Conservation (phyloP, 371 early-diverging fungal genomes). For the Circinella minor region DNA sequence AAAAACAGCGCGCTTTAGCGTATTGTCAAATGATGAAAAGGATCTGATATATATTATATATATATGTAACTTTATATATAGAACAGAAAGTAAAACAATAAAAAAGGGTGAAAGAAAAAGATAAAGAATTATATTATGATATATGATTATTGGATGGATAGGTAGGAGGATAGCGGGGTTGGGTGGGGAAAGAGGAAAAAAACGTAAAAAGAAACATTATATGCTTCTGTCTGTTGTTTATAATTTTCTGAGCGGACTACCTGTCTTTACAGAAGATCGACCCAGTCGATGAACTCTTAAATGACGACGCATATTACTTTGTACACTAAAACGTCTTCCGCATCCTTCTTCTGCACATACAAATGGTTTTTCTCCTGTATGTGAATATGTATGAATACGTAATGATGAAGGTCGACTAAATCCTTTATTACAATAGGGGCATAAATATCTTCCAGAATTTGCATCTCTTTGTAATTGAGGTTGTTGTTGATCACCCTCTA, state of each 20-base stretch:
- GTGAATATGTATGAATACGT: constrained; percentile 63
- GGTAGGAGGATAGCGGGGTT: no score
- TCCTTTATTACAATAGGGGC: constrained; percentile 53
- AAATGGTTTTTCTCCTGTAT: constrained; percentile 72
- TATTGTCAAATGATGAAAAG: constrained; percentile 1
- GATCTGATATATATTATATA: not conserved
- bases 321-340: constrained; percentile 61
- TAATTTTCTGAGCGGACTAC: constrained; percentile 19
- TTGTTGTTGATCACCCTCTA: not conserved
- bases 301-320: constrained; percentile 69
- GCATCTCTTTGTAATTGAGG: constrained; percentile 15
- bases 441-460: constrained; percentile 39
- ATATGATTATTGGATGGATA: no score
- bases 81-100: not conserved
- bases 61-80: no score
- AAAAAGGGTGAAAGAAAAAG: not conserved
- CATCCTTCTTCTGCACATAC: constrained; percentile 59
- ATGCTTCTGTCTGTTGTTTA: not conserved
- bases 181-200: not conserved
- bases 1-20: not conserved
- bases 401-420: constrained; percentile 69
- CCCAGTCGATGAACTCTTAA: constrained; percentile 43
- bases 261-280: constrained; percentile 14
- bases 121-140: no score
- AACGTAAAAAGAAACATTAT: not conserved